A percentile compares a stretch with the other conserved stretches of the same genome.
Evolutionary conservation across 768 basidiomycete genomes (phyloP).

Genomic region (Cystofilobasidium ferigula): DNA sequence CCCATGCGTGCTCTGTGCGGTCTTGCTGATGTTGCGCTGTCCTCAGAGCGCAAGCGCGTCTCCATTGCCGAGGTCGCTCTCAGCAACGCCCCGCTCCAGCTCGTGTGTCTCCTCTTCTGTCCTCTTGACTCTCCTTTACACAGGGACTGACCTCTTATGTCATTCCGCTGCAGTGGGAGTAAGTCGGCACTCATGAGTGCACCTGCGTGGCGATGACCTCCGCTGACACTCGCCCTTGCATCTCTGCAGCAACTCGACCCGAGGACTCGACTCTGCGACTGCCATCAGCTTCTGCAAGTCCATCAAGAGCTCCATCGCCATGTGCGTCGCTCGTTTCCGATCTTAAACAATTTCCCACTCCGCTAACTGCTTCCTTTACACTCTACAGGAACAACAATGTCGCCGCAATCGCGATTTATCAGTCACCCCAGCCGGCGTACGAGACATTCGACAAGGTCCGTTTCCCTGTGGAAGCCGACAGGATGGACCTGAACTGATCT

Average conservation of each 20-base stretch:
- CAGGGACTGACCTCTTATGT: too few relatives aligned
- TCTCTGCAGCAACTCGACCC: too few relatives aligned
- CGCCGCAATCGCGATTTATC: slow-evolving; percentile 44
- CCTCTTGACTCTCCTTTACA: too few relatives aligned
- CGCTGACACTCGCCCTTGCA: too few relatives aligned
- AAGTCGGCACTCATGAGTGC: too few relatives aligned
- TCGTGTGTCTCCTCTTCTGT: slow-evolving; percentile 4
- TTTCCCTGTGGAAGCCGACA: slow-evolving; percentile 16
- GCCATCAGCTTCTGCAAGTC: slow-evolving; percentile 45
- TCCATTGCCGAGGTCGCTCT: slow-evolving; percentile 25
- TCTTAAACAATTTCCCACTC: too few relatives aligned
- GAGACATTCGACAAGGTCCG: slow-evolving; percentile 33
- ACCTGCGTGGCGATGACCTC: too few relatives aligned
- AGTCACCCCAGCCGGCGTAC: slow-evolving; percentile 42
- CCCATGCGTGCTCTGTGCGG: background rate
- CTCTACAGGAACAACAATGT: slow-evolving; percentile 40
- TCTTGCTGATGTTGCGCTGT: background rate
- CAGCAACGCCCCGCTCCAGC: slow-evolving; percentile 30
- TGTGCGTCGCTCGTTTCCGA: too few relatives aligned
- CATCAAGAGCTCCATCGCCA: slow-evolving; percentile 41
- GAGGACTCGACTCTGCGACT: slow-evolving; percentile 40
- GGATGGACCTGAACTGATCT: too few relatives aligned
- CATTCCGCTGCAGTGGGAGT: too few relatives aligned
- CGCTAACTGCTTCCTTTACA: too few relatives aligned
- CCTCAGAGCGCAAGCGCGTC: slow-evolving; percentile 28